Conservation (phyloP, 306 rosid genomes). For the Castanea crenata region DNA sequence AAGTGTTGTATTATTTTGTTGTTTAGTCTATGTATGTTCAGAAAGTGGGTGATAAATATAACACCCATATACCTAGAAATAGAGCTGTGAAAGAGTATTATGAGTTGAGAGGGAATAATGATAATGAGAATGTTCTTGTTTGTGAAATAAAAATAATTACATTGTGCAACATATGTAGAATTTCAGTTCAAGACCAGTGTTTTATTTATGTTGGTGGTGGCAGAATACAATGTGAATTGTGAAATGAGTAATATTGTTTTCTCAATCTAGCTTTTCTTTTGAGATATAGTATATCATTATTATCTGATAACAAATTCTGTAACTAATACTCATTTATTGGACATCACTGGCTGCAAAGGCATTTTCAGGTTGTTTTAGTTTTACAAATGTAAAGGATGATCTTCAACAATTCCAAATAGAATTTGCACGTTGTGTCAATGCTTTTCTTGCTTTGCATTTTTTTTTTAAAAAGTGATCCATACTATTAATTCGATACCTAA, state of each 20-base stretch:
- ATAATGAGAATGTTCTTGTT: not conserved
- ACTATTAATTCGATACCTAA: no score
- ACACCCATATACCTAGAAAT: conserved; percentile 1
- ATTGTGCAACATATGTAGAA: not conserved
- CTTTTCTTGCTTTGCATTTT: no score
- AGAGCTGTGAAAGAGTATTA: conserved; percentile 6
- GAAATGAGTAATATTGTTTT: not conserved
- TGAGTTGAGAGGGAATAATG: not conserved
- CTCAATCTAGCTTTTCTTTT: not conserved
- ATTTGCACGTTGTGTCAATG: no score
- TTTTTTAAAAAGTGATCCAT: no score
- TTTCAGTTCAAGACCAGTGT: not conserved
- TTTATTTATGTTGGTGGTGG: not conserved
- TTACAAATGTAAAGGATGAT: no score
- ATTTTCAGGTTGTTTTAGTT: not conserved
- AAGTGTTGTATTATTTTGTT: conserved; percentile 21
- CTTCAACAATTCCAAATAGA: no score
- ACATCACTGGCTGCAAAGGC: not conserved
- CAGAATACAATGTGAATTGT: not conserved
- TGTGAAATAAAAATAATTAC: not conserved
- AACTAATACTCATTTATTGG: not conserved
- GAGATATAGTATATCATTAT: not conserved
- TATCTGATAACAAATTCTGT: not conserved
- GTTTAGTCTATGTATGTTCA: conserved; percentile 6
- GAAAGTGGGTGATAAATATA: conserved; percentile 26